Evolutionary conservation across 805 yeast genomes (phyloP).

Genomic region (Cyberlindnera suaveolens): DNA sequence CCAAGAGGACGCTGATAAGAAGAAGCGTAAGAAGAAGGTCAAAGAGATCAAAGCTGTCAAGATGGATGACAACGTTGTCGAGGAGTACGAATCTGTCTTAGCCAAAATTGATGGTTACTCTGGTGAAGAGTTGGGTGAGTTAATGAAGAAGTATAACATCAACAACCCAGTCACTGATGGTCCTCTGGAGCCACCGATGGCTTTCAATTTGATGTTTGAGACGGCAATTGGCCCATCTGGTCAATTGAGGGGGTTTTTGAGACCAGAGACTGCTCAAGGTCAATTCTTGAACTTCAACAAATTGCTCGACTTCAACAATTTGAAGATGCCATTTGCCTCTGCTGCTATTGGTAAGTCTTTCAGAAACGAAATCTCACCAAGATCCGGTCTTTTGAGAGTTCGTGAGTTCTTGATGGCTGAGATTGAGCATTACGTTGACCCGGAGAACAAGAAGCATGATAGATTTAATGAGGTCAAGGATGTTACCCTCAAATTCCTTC

Average conservation of each 20-base stretch:
- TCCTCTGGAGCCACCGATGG: conserved; percentile 80
- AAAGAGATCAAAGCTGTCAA: conserved; percentile 87
- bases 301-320: conserved; percentile 89
- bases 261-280: conserved; percentile 99
- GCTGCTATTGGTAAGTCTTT: conserved; percentile 98
- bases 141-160: conserved; percentile 77
- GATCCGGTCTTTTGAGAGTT: conserved; percentile 95
- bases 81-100: conserved; percentile 78
- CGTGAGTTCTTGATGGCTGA: conserved; percentile 99
- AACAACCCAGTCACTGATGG: conserved; percentile 90
- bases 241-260: conserved; percentile 84
- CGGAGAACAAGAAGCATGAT: conserved; percentile 75
- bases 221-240: conserved; percentile 99
- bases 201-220: conserved; percentile 97
- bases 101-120: conserved; percentile 95
- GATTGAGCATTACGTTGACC: conserved; percentile 97
- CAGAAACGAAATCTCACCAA: conserved; percentile 98
- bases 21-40: conserved; percentile 92
- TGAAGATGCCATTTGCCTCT: conserved; percentile 98
- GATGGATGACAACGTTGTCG: conserved; percentile 72
- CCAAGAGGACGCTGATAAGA: conserved; percentile 72
- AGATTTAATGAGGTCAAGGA: conserved; percentile 73
- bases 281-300: conserved; percentile 95
- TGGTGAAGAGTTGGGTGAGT: conserved; percentile 86
- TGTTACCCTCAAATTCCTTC: conserved; percentile 68